Percentiles rank a stretch among this genome's conserved stretches.
Evolutionary conservation across 106 monocot genomes (phyloP).

Genomic region (Apostasia shenzhenica): DNA sequence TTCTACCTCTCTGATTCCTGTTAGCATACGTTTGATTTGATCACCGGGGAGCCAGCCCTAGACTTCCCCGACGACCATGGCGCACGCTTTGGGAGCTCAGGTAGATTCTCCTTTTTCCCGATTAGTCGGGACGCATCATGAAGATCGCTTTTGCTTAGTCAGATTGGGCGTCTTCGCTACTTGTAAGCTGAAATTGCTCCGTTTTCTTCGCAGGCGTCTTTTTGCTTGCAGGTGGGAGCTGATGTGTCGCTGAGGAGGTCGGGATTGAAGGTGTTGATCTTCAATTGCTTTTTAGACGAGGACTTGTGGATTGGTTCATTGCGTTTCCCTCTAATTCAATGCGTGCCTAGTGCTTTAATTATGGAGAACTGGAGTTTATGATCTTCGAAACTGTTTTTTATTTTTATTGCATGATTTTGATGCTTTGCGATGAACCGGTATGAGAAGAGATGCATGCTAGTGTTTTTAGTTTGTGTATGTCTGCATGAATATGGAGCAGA

Average conservation of each 20-base stretch:
- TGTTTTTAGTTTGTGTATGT: too few relatives aligned
- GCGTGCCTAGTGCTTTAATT: too few relatives aligned
- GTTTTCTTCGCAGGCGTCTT: slow-evolving; percentile 9
- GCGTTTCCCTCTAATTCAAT: neutral
- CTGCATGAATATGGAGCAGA: too few relatives aligned
- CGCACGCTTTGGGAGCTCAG: slow-evolving; percentile 14
- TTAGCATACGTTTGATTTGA: too few relatives aligned
- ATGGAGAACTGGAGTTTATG: too few relatives aligned
- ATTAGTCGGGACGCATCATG: neutral
- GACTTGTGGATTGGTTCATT: neutral
- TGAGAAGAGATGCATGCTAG: too few relatives aligned
- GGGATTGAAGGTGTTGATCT: slow-evolving; percentile 18
- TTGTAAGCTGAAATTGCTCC: neutral
- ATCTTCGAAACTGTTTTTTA: too few relatives aligned
- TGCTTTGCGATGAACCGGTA: neutral
- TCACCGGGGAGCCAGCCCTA: neutral
- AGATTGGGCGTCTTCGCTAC: neutral
- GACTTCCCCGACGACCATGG: slow-evolving; percentile 10
- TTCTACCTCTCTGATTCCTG: too few relatives aligned
- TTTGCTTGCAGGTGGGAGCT: neutral
- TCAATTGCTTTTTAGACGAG: neutral
- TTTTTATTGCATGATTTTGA: neutral
- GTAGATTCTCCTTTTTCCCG: neutral
- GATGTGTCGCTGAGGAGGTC: slow-evolving; percentile 13
- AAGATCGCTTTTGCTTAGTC: neutral